Percentiles rank a stretch among this genome's conserved stretches.
These are phyloP conservation scores for Hymenoscyphus fructigenus DNA, from an alignment of 2,329 filamentous ascomycete genomes.

Conservation along the genomic window DNA sequence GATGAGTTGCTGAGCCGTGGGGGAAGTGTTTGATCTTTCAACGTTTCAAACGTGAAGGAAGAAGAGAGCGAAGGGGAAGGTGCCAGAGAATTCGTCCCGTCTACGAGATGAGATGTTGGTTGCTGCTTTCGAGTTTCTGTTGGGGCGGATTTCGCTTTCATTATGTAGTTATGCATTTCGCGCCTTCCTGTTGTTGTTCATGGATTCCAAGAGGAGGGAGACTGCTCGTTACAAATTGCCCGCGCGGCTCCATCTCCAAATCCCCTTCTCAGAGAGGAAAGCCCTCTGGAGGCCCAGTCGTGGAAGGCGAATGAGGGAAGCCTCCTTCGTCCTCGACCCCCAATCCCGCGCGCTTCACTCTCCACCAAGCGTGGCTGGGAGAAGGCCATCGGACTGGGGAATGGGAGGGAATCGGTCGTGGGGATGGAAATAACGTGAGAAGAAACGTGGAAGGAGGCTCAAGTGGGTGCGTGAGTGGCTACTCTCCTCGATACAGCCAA, in stretches of 20 bases:
- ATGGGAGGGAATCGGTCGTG: not conserved
- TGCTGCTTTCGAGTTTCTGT: not conserved
- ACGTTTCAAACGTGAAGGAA: not conserved
- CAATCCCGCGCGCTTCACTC: constrained; percentile 30
- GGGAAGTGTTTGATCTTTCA: not conserved
- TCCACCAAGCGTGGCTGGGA: constrained; percentile 17
- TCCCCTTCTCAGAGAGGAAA: constrained; percentile 9
- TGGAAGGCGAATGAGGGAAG: constrained; percentile 13
- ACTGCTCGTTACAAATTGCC: constrained; percentile 25
- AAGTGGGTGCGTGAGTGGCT: constrained; percentile 31
- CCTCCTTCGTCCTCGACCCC: constrained; percentile 14
- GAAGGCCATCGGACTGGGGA: not conserved
- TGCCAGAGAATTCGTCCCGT: not conserved
- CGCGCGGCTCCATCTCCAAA: constrained; percentile 25
- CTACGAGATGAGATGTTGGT: not conserved
- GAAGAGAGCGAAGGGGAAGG: not conserved
- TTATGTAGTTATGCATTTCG: constrained; percentile 25
- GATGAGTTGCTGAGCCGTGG: not conserved
- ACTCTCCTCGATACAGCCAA: constrained; percentile 19
- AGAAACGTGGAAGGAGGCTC: constrained; percentile 31
- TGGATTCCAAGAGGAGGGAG: constrained; percentile 9
- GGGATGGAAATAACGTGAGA: constrained; percentile 19
- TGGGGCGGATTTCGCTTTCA: constrained; percentile 1
- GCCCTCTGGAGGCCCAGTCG: constrained; percentile 23
- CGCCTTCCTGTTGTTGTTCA: constrained; percentile 11